phyloP scores from a whole-genome alignment of 2,329 filamentous ascomycete species.

The Onygenales sp. region DNA sequence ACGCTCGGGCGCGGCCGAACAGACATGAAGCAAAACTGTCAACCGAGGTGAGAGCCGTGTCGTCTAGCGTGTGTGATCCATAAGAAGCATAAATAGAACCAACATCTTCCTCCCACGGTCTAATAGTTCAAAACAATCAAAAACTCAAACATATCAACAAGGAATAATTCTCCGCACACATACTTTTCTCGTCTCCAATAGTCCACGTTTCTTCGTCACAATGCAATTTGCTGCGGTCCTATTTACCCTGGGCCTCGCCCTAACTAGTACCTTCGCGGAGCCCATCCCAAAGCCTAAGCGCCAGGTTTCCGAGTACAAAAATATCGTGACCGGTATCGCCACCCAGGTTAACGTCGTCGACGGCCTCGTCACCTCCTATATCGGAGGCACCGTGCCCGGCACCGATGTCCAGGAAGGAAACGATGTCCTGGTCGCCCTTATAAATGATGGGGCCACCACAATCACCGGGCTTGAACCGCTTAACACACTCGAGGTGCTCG shows the following conservation, averaged over 20 bases:
- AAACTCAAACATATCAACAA: too few species aligned
- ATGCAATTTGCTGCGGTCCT: background rate
- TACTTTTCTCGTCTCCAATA: too few species aligned
- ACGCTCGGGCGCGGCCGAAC: too few species aligned
- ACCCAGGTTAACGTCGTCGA: background rate
- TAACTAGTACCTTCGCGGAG: background rate
- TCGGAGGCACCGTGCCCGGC: background rate
- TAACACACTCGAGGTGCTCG: background rate
- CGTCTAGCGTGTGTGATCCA: too few species aligned
- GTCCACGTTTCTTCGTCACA: background rate
- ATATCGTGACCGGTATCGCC: background rate
- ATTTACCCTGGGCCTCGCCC: background rate
- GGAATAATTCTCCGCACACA: too few species aligned
- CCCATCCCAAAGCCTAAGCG: background rate
- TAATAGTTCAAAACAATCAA: too few species aligned
- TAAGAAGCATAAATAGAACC: too few species aligned
- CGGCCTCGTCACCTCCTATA: background rate
- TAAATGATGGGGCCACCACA: background rate
- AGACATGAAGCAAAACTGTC: too few species aligned
- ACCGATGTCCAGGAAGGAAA: background rate
- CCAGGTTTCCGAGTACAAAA: background rate
- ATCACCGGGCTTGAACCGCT: background rate
- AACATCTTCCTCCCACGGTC: too few species aligned
- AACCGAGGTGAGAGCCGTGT: too few species aligned
- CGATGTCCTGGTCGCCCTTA: background rate